A percentile compares a stretch with the other conserved stretches of the same genome.
Conservation (phyloP, 2,329 filamentous ascomycete genomes). For the Pseudogymnoascus sp. region DNA sequence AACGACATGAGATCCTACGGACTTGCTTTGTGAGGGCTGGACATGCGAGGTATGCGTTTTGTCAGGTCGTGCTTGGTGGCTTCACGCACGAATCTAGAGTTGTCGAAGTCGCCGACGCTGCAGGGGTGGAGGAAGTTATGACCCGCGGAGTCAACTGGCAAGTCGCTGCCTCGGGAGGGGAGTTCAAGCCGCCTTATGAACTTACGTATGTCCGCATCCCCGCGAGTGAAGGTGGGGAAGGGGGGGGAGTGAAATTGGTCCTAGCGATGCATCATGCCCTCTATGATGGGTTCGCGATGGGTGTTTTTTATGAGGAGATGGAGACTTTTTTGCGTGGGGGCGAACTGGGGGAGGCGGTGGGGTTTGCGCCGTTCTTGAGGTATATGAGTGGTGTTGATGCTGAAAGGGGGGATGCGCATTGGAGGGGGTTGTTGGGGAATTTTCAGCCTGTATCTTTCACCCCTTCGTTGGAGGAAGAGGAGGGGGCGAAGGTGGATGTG, state of each 20-base stretch:
- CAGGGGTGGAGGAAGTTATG: neutral
- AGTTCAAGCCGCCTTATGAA: conserved; percentile 17
- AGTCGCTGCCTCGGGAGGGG: no score
- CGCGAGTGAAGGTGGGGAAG: neutral
- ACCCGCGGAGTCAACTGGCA: neutral
- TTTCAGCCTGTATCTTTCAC: neutral
- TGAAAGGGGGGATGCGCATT: conserved; percentile 30
- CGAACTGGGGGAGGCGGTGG: conserved; percentile 38
- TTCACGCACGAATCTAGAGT: conserved; percentile 20
- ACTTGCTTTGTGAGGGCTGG: conserved; percentile 66
- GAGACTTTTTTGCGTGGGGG: conserved; percentile 45
- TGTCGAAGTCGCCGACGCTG: neutral
- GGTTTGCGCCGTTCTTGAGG: conserved; percentile 56
- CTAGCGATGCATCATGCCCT: conserved; percentile 64
- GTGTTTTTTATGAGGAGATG: conserved; percentile 59
- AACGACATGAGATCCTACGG: conserved; percentile 66
- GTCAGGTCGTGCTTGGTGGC: conserved; percentile 58
- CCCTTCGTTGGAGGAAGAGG: neutral
- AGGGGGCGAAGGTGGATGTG: neutral
- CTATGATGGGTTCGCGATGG: conserved; percentile 76
- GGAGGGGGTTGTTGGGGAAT: conserved; percentile 18
- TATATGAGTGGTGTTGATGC: conserved; percentile 38
- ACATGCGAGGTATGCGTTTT: conserved; percentile 51
- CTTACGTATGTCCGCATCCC: conserved; percentile 10
- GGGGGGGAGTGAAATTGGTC: conserved; percentile 14